phyloP scores from a whole-genome alignment of 2,329 filamentous ascomycete species.

The Pseudodiploospora longispora region DNA sequence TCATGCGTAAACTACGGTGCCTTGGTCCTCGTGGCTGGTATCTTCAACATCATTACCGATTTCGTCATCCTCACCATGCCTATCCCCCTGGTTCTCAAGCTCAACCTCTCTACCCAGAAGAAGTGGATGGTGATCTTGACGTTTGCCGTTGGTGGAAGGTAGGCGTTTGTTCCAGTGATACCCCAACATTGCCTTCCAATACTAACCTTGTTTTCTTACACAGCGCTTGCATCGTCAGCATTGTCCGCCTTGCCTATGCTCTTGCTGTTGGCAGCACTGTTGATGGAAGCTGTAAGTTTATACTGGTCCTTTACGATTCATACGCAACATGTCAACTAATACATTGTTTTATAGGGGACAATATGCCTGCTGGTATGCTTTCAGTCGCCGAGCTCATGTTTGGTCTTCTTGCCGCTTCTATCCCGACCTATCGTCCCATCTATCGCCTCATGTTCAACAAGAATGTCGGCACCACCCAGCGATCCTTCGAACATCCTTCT shows the following conservation, averaged over 20 bases:
- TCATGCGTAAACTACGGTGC: slow-evolving; percentile 2
- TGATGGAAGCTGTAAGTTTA: slow-evolving; percentile 3
- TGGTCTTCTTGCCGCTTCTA: slow-evolving; percentile 5
- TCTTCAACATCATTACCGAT: slow-evolving; percentile 2
- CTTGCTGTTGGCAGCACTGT: not conserved
- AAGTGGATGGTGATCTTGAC: slow-evolving; percentile 2
- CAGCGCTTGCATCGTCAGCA: slow-evolving; percentile 3
- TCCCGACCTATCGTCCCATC: not conserved
- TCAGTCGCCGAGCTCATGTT: slow-evolving; percentile 10
- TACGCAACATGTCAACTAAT: not conserved
- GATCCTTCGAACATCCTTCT: not conserved
- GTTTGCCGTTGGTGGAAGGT: slow-evolving; percentile 1
- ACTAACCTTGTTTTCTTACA: not conserved
- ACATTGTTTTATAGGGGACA: slow-evolving; percentile 1
- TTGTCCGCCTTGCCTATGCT: not conserved
- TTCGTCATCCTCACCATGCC: slow-evolving; percentile 3
- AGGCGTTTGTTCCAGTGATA: not conserved
- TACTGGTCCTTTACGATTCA: not conserved
- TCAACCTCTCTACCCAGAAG: slow-evolving; percentile 2
- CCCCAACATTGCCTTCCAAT: no score
- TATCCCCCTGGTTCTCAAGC: slow-evolving; percentile 3
- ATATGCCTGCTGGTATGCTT: slow-evolving; percentile 3
- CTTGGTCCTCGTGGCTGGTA: not conserved
- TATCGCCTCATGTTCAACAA: not conserved
- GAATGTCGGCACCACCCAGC: not conserved